A percentile compares a stretch with the other conserved stretches of the same genome.
Conservation (phyloP, 2,329 filamentous ascomycete species). For the Monascus ruber region DNA sequence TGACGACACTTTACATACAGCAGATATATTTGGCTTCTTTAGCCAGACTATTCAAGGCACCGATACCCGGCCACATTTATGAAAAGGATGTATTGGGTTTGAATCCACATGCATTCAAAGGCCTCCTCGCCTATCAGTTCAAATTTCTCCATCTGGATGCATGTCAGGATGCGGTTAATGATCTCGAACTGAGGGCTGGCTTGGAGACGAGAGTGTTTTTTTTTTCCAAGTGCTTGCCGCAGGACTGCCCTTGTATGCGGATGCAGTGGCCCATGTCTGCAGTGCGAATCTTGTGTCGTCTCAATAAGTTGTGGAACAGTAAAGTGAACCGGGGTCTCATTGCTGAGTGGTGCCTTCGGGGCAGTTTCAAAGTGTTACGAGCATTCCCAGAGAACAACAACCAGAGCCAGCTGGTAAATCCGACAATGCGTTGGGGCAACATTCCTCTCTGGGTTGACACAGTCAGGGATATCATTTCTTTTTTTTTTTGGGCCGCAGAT, state of each 20-base stretch:
- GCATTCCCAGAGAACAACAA: no score
- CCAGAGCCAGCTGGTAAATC: no score
- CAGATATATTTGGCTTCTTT: slow-evolving; percentile 54
- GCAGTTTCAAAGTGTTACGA: slow-evolving; percentile 30
- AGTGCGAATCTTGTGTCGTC: slow-evolving; percentile 23
- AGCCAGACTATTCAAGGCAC: slow-evolving; percentile 52
- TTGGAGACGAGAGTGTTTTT: no score
- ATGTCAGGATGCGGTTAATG: no score
- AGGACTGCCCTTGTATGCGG: slow-evolving; percentile 34
- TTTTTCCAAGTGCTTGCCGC: no score
- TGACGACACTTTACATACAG: background rate
- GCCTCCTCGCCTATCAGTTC: slow-evolving; percentile 52
- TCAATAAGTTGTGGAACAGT: slow-evolving; percentile 36
- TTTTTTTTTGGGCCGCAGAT: background rate
- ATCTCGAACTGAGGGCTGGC: no score
- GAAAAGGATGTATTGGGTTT: slow-evolving; percentile 68
- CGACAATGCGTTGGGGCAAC: no score
- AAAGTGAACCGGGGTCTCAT: slow-evolving; percentile 49
- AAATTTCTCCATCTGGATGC: slow-evolving; percentile 33
- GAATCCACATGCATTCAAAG: slow-evolving; percentile 86
- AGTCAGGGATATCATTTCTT: no score
- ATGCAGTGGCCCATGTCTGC: slow-evolving; percentile 33
- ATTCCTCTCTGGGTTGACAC: no score
- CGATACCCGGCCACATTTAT: slow-evolving; percentile 49
- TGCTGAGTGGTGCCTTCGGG: slow-evolving; percentile 40